Evolutionary conservation across 768 basidiomycete genomes (phyloP).

Genomic region (Sarcomyxa edulis): DNA sequence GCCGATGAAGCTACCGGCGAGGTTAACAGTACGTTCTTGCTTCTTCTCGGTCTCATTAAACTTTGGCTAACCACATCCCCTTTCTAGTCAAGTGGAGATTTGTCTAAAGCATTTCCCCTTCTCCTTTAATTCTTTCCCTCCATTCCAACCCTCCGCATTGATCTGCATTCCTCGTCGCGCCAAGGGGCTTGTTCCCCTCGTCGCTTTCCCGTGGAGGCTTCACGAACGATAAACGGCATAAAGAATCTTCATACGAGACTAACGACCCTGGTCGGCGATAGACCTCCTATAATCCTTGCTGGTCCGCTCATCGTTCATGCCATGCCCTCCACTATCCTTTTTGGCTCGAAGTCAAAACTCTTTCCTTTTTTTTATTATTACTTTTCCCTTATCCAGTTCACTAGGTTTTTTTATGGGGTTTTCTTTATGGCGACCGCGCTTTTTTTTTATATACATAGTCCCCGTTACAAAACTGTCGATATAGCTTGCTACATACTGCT

Average conservation of each 20-base stretch:
- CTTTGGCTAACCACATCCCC: slow-evolving; percentile 8
- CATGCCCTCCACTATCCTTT: background rate
- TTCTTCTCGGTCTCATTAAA: background rate
- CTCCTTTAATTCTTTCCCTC: slow-evolving; percentile 9
- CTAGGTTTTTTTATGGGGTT: too few relatives aligned
- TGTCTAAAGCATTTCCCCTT: slow-evolving; percentile 30
- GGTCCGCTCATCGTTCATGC: slow-evolving; percentile 12
- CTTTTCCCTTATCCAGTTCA: too few relatives aligned
- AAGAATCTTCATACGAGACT: slow-evolving; percentile 27
- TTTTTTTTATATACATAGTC: too few relatives aligned
- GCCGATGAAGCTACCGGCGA: slow-evolving; percentile 43
- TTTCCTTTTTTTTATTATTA: too few relatives aligned
- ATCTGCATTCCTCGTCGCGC: slow-evolving; percentile 6
- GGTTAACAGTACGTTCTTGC: slow-evolving; percentile 45
- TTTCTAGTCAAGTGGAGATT: slow-evolving; percentile 33
- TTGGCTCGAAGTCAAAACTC: too few relatives aligned
- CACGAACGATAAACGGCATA: slow-evolving; percentile 15
- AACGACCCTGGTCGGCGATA: slow-evolving; percentile 38
- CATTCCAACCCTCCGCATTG: slow-evolving; percentile 5
- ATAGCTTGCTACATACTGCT: too few relatives aligned
- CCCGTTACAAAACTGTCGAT: too few relatives aligned
- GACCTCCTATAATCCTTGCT: slow-evolving; percentile 14
- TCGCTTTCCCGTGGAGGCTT: slow-evolving; percentile 3
- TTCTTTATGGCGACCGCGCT: too few relatives aligned
- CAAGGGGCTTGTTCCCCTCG: slow-evolving; percentile 1